A percentile compares a stretch with the other conserved stretches of the same genome.
Conservation (phyloP, 805 yeast genomes). For the Metschnikowia reukaufii region DNA sequence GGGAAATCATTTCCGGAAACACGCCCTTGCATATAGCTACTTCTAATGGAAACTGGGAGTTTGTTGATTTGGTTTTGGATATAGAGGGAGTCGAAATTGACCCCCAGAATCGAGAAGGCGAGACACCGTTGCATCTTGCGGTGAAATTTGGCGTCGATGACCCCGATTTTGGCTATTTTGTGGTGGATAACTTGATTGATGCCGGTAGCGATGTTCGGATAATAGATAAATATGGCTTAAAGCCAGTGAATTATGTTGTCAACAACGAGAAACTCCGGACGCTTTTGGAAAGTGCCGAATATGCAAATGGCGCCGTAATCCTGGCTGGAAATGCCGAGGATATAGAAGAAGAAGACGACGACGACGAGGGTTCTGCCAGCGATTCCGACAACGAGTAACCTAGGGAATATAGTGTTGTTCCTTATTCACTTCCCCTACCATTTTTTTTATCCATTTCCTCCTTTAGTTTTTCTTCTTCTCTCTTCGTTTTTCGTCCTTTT, state of each 20-base stretch:
- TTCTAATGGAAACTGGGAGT: constrained; percentile 79
- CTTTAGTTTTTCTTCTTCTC: not conserved
- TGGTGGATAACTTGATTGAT: constrained; percentile 79
- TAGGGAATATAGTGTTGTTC: too few species aligned
- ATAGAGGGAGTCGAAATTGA: constrained; percentile 90
- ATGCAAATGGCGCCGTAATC: constrained; percentile 50
- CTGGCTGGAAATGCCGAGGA: constrained; percentile 24
- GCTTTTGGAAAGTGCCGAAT: constrained; percentile 79
- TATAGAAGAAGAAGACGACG: constrained; percentile 30
- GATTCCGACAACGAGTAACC: constrained; percentile 36
- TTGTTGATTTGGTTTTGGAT: constrained; percentile 77
- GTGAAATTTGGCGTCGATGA: constrained; percentile 75
- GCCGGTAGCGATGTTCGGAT: constrained; percentile 83
- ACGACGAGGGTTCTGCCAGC: constrained; percentile 39
- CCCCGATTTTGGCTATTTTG: constrained; percentile 79
- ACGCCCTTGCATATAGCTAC: constrained; percentile 82
- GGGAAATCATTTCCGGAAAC: constrained; percentile 72
- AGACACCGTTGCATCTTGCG: constrained; percentile 88
- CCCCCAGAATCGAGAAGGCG: constrained; percentile 73
- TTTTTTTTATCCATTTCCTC: not conserved
- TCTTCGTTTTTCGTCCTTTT: not conserved
- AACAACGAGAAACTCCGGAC: constrained; percentile 58
- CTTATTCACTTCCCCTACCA: not conserved
- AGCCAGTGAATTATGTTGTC: constrained; percentile 70
- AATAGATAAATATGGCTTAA: constrained; percentile 52